Evolutionary conservation across 768 basidiomycete species (phyloP).

Genomic region (Candolleomyces eurysporus): DNA sequence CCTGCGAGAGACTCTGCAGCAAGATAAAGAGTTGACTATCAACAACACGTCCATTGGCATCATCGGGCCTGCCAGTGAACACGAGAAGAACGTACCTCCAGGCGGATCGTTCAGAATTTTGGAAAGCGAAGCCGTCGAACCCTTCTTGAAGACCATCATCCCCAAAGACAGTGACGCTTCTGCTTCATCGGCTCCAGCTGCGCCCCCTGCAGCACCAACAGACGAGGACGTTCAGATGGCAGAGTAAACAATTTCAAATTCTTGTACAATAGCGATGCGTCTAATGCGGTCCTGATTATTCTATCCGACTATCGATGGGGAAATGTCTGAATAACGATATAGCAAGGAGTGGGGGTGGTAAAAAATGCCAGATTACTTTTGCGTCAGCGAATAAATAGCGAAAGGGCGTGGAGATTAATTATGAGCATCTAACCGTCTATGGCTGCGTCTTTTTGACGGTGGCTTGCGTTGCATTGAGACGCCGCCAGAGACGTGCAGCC

Average conservation of each 20-base stretch:
- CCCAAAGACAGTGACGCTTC: constrained; percentile 49
- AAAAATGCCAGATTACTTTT: constrained; percentile 1
- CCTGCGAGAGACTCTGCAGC: constrained; percentile 93
- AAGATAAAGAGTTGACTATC: constrained; percentile 93
- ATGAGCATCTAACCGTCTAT: background rate
- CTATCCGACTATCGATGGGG: background rate
- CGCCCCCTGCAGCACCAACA: constrained; percentile 34
- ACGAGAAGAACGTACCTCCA: constrained; percentile 52
- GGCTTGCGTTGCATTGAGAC: constrained; percentile 2
- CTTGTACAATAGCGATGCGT: constrained; percentile 8
- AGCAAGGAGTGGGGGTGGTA: background rate
- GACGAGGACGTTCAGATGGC: constrained; percentile 90
- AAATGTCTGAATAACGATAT: background rate
- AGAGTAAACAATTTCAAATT: constrained; percentile 40
- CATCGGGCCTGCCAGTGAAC: constrained; percentile 66
- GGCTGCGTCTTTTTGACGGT: constrained; percentile 4
- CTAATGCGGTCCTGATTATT: background rate
- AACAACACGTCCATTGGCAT: constrained; percentile 96
- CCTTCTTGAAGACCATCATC: constrained; percentile 77
- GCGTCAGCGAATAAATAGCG: background rate
- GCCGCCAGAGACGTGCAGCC: constrained; percentile 62
- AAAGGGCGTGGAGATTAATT: background rate
- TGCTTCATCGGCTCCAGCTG: constrained; percentile 34
- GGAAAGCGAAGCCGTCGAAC: constrained; percentile 54
- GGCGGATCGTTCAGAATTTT: constrained; percentile 26